A percentile compares a stretch with the other conserved stretches of the same genome.
Conservation (phyloP, 441 rosid species). For the Pelargonium citronellum region DNA sequence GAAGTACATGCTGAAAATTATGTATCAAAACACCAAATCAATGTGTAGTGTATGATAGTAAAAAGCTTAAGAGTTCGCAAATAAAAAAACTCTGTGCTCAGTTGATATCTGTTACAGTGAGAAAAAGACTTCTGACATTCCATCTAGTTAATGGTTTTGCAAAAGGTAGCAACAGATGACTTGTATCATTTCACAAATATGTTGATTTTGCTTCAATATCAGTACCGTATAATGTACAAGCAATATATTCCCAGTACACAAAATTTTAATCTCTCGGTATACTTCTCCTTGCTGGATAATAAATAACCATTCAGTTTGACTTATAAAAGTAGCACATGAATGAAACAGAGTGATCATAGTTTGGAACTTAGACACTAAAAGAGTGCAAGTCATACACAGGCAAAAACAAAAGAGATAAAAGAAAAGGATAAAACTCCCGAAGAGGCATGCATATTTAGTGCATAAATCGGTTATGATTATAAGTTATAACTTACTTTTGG, state of each 20-base stretch:
- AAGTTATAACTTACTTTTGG: not conserved
- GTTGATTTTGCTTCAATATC: not conserved
- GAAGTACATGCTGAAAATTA: conserved; percentile 61
- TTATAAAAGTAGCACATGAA: not conserved
- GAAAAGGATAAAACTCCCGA: not conserved
- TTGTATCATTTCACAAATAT: not conserved
- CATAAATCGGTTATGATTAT: not conserved
- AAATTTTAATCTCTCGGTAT: not conserved
- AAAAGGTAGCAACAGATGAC: not conserved
- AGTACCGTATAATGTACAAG: not conserved
- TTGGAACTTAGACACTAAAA: not conserved
- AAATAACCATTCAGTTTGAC: not conserved
- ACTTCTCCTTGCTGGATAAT: not conserved
- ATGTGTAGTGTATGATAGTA: conserved; percentile 1
- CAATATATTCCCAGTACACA: not conserved
- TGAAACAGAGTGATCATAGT: not conserved
- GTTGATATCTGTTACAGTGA: not conserved
- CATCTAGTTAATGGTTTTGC: not conserved
- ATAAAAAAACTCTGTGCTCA: not conserved
- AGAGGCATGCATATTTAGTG: conserved; percentile 1
- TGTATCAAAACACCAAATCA: conserved; percentile 25
- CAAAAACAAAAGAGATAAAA: not conserved
- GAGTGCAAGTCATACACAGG: not conserved
- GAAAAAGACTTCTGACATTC: not conserved
- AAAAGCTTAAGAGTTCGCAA: not conserved